phyloP scores from a whole-genome alignment of 371 early-diverging fungal genomes.

The Rhizomucor pusillus region DNA sequence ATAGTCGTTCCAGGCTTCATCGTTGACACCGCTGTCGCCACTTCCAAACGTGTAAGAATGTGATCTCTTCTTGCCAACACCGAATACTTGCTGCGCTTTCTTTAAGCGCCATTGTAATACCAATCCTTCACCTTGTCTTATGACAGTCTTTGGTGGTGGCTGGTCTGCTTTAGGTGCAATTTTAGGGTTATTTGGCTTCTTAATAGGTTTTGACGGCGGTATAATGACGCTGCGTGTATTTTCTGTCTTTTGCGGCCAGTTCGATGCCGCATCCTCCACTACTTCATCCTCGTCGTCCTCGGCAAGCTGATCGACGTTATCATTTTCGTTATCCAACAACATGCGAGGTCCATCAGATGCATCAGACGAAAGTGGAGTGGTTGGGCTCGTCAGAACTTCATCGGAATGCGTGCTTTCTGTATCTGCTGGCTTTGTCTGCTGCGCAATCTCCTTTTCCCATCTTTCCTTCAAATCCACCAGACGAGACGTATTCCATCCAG shows the following conservation, averaged over 20 bases:
- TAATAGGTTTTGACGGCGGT: background rate
- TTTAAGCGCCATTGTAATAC: slow-evolving; percentile 25
- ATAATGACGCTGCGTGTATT: slow-evolving; percentile 8
- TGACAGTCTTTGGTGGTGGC: slow-evolving; percentile 4
- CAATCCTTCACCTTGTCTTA: slow-evolving; percentile 37
- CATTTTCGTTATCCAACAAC: background rate
- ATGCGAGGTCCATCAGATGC: background rate
- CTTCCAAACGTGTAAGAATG: slow-evolving; percentile 1
- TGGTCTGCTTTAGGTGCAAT: background rate
- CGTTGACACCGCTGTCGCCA: slow-evolving; percentile 14
- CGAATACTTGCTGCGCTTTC: slow-evolving; percentile 34
- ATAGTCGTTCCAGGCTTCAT: slow-evolving; percentile 27
- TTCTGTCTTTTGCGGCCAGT: background rate
- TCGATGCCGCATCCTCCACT: slow-evolving; percentile 15
- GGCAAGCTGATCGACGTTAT: background rate
- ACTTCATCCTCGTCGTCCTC: slow-evolving; percentile 14
- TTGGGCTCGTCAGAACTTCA: background rate
- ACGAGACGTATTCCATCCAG: background rate
- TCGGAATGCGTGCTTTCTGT: background rate
- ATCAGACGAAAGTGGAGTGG: background rate
- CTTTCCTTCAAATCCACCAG: slow-evolving; percentile 13
- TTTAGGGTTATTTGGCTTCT: background rate
- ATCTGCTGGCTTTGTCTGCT: slow-evolving; percentile 4
- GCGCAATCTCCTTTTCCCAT: slow-evolving; percentile 2
- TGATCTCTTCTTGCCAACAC: slow-evolving; percentile 3